These are phyloP conservation scores for Phytophthora vignae DNA, from an alignment of 352 stramenopile genomes.

Conservation along the genomic window DNA sequence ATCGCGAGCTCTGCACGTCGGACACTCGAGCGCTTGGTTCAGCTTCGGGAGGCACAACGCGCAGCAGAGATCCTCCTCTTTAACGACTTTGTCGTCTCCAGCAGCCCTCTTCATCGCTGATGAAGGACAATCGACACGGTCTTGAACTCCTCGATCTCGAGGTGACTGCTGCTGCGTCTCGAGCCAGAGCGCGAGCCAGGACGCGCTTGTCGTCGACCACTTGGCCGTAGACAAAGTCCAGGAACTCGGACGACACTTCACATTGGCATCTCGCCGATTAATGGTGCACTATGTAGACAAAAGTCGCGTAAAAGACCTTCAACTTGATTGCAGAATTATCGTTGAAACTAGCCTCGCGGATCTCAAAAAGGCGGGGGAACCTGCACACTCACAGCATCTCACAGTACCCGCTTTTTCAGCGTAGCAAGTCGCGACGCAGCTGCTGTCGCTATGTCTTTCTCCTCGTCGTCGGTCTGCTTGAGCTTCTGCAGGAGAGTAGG, in stretches of 20 bases:
- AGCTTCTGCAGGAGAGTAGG: neutral
- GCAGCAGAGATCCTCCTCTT: neutral
- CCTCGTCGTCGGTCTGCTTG: neutral
- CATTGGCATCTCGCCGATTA: too few relatives aligned
- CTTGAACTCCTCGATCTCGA: neutral
- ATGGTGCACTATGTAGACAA: too few relatives aligned
- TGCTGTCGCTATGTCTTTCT: neutral
- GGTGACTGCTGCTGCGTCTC: neutral
- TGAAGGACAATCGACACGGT: neutral
- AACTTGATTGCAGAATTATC: too few relatives aligned
- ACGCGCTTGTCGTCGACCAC: conserved; percentile 3
- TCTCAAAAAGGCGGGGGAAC: too few relatives aligned
- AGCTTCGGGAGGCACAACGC: conserved; percentile 47
- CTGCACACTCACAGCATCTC: neutral
- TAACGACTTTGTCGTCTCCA: neutral
- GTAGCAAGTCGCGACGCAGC: neutral
- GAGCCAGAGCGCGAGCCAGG: neutral
- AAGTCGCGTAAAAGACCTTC: too few relatives aligned
- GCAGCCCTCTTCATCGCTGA: neutral
- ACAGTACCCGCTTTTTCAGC: neutral
- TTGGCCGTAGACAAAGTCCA: conserved; percentile 45
- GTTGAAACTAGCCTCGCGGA: too few relatives aligned
- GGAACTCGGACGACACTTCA: too few relatives aligned
- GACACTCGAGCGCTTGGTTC: conserved; percentile 53
- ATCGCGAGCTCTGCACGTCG: conserved; percentile 34